Evolutionary conservation across 768 basidiomycete species (phyloP).

Genomic region (Panus rudis): DNA sequence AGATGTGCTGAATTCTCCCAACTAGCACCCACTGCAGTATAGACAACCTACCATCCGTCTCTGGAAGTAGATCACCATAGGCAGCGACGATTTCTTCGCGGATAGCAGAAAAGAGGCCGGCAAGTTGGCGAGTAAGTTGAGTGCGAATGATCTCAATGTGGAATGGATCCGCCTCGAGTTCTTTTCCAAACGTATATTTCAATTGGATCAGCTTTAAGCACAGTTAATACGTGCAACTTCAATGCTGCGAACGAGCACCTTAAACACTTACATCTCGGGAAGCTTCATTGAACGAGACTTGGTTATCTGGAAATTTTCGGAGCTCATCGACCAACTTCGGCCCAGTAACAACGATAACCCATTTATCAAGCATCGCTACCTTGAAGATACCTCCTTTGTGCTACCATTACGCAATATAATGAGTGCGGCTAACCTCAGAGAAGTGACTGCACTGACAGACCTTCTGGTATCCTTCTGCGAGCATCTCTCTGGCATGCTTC

Average conservation of each 20-base stretch:
- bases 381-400: conserved; percentile 1
- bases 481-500: conserved; percentile 16
- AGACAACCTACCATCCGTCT: conserved; percentile 2
- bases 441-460: conserved; percentile 13
- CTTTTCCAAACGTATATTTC: not conserved
- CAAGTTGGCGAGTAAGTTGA: not conserved
- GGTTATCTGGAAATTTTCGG: not conserved
- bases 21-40: too few relatives aligned
- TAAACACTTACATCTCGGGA: not conserved
- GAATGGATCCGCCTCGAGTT: not conserved
- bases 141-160: not conserved
- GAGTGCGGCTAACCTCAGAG: not conserved
- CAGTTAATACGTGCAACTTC: too few relatives aligned
- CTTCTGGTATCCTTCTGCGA: conserved; percentile 29
- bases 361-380: not conserved
- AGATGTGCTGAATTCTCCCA: too few relatives aligned
- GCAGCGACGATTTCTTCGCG: not conserved
- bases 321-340: conserved; percentile 1
- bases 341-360: conserved; percentile 2
- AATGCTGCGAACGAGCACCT: not conserved
- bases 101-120: not conserved
- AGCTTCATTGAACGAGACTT: not conserved
- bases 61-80: not conserved
- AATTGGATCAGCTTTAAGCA: too few relatives aligned
- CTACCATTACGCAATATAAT: not conserved